Conservation (phyloP, 176 grass and related monocot species). For the barley (Hordeum vulgare) region DNA sequence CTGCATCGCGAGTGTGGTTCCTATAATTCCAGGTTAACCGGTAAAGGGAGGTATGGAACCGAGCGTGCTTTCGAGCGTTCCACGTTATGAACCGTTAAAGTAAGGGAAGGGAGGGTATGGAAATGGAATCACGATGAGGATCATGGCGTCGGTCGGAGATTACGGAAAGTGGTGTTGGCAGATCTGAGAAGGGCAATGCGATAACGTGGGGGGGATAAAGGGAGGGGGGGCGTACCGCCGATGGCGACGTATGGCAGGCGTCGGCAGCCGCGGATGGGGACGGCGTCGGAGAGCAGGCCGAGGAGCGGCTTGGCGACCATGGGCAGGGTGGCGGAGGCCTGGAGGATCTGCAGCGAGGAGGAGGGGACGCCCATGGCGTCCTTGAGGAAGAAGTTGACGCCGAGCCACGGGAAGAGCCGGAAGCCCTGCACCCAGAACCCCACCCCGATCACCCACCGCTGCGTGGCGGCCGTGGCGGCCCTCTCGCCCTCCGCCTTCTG, state of each 20-base stretch:
- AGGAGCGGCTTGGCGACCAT: constrained; percentile 93
- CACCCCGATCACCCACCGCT: constrained; percentile 57
- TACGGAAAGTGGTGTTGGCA: background rate
- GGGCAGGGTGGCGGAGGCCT: constrained; percentile 77
- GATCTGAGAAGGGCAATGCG: constrained; percentile 30
- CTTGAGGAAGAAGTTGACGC: constrained; percentile 91
- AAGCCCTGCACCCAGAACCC: constrained; percentile 97
- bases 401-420: constrained; percentile 85
- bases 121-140: background rate
- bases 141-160: background rate
- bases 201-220: background rate
- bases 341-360: constrained; percentile 85
- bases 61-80: background rate
- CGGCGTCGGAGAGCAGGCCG: constrained; percentile 80
- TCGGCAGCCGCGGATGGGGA: constrained; percentile 55
- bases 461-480: constrained; percentile 42
- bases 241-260: constrained; percentile 94
- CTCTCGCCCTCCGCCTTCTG: constrained; percentile 9
- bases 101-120: background rate
- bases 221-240: constrained; percentile 43
- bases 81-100: background rate
- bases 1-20: background rate
- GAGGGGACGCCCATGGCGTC: constrained; percentile 74
- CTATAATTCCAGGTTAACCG: background rate
- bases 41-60: background rate